Evolutionary conservation across 1,284 basidiomycete genomes (phyloP), one percentile per base, ranked within the genome.

Genomic region (Fomitopsis schrenkii): DNA sequence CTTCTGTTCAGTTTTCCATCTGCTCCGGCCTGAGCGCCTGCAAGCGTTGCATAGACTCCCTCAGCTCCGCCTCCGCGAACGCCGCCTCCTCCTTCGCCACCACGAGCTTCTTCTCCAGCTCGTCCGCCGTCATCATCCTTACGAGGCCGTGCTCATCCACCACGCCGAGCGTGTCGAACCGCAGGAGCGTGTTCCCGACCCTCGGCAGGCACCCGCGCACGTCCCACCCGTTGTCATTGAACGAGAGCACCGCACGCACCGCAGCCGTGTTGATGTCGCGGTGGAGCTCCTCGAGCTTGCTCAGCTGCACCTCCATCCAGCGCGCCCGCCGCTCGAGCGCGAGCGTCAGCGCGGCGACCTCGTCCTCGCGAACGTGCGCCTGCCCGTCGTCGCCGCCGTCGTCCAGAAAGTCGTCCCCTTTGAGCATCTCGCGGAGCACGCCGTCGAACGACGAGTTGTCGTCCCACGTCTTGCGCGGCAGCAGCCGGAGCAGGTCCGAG

Each of bases 251-350:
- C 9, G 91, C 90, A 33, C 88, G 84, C 33, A 92, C 90, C 5
- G 91, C 91, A 5, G 91, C 91, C 1, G 84, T 90, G 72, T 93
- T 93, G 73, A 93, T 93, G 67, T 93, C 91, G 14, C 90, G 87
- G 68, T 93, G 91, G 33, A 93, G 78, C 68, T 92, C 91, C 72
- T 93, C 91, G 48, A 93, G 78, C 72, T 93, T 93, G 1, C 90
- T 90, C 17, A 93, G 75, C 71, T 93, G 91, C 33, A 91, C 88
- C 74, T 93, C 91, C 91, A 93, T 93, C 91, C 91, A 93, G 50
- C 91, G 83, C 19, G 91, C 91, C 17, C 91, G 87, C 61, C 90
- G 87, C 71, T 93, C 91, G 55, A 93, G 80, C 9, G 91, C 90
- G 55, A 89, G 77, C 0, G 91, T 93, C 64, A 93, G 76, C n/a